A percentile compares a stretch with the other conserved stretches of the same genome.
phyloP scores from a whole-genome alignment of 1,139 yeast species.

The Kodamaea sp. region DNA sequence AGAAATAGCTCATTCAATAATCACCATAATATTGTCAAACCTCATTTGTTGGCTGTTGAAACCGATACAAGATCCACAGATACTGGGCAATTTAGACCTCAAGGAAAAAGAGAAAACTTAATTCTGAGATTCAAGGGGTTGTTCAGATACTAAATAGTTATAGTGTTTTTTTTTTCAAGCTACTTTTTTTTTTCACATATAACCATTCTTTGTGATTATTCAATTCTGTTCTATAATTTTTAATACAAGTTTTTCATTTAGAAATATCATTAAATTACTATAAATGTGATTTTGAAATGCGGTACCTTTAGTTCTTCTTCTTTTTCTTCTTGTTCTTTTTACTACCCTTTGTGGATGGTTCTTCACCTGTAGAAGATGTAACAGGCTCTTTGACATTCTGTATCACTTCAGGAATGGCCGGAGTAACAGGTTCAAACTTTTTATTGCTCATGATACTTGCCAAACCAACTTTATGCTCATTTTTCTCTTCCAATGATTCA shows the following conservation, averaged over 20 bases:
- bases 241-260: too few species aligned
- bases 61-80: constrained; percentile 5
- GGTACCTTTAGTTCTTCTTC: constrained; percentile 6
- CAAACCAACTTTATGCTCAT: constrained; percentile 31
- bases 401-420: constrained; percentile 7
- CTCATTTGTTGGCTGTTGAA: constrained; percentile 10
- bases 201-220: too few species aligned
- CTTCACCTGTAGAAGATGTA: constrained; percentile 5
- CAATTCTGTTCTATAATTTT: too few species aligned
- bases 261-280: neutral
- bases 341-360: constrained; percentile 7
- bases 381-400: constrained; percentile 5
- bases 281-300: neutral
- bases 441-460: constrained; percentile 42
- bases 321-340: constrained; percentile 16
- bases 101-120: constrained; percentile 26
- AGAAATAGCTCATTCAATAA: constrained; percentile 8
- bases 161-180: constrained; percentile 1
- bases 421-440: constrained; percentile 30
- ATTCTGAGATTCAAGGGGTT: constrained; percentile 34
- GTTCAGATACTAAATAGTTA: constrained; percentile 23
- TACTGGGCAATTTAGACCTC: neutral
- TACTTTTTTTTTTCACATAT: neutral
- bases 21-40: constrained; percentile 6
- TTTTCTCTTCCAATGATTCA: constrained; percentile 10